Base-by-base conservation (phyloP, 164 flowering plant genomes). In the Stephania cephalantha region DNA sequence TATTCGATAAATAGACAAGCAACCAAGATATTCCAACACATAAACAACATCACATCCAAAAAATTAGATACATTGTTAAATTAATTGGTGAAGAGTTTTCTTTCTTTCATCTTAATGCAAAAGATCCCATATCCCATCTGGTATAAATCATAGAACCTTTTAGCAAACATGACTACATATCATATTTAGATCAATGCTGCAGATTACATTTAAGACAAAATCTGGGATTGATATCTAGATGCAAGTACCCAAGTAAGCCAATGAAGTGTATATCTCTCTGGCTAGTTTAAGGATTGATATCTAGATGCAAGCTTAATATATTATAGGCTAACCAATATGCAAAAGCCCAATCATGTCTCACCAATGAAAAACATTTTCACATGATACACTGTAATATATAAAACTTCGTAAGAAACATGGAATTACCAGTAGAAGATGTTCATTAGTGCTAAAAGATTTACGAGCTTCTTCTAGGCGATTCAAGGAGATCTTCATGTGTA, bases 391-490 rank as follows among this genome's bases (percentile, higher is more conserved):
- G 29, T 29, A 58, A 11, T 8, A 42, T 17, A 44, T 5, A 52
- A 63, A 11, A 22, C 29, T 10, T 18, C 3, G 55, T 9, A 65
- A 30, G 46, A 55, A 73, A n/a, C 46, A 15, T 71, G 44, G 68
- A 31, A 44, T 86, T 88, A 91, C 96, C 97, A 96, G 77, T 25
- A 94, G 90, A 85, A 96, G 86, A 85, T 96, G 98, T 77, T 96
- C 99, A 77, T 94, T 98, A 0, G 99, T 96, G 31, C 99, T 98
- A 84, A 90, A 96, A 15, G 95, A 87, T 84, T 91, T 91, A 30
- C 97, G 95, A n/a, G 99, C 97, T 76, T 88, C 89, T 71, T 91
- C 91, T 29, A 94, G 82, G 80, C 90, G 85, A 75, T 82, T 81
- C 74, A 91, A 83, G 46, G 95, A 81, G 45, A 96, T 74, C 79